phyloP scores from a whole-genome alignment of 2,329 filamentous ascomycete genomes.

The Pseudogymnoascus sp. region DNA sequence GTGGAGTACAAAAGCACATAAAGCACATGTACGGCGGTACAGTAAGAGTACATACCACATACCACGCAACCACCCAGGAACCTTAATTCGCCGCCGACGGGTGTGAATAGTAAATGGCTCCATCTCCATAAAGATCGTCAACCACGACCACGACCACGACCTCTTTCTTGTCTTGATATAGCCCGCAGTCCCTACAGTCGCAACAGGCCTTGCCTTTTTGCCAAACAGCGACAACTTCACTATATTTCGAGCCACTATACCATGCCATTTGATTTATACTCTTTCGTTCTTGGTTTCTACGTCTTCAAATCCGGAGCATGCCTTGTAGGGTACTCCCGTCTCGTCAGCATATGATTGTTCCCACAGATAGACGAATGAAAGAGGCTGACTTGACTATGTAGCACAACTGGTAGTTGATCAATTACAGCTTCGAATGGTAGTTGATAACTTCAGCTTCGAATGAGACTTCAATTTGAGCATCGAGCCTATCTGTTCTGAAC shows the following conservation, averaged over 20 bases:
- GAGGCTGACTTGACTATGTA: constrained; percentile 6
- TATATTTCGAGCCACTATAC: neutral
- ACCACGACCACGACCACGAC: neutral
- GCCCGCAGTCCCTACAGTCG: neutral
- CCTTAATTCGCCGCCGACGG: neutral
- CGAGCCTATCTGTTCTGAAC: constrained; percentile 6
- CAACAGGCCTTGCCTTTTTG: constrained; percentile 2
- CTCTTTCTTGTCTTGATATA: neutral
- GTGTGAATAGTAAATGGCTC: constrained; percentile 1
- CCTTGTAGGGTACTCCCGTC: neutral
- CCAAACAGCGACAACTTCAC: neutral
- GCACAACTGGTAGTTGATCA: constrained; percentile 5
- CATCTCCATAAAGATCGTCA: neutral
- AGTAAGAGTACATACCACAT: no score
- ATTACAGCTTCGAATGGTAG: constrained; percentile 1
- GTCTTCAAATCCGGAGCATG: constrained; percentile 7
- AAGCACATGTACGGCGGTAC: no score
- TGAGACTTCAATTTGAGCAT: neutral
- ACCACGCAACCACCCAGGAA: neutral
- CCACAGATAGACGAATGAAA: neutral
- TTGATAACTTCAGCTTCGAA: constrained; percentile 3
- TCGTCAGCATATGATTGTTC: neutral
- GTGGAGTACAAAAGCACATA: neutral
- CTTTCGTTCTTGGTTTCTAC: neutral
- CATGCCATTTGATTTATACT: constrained; percentile 3